Percentiles rank a stretch among this genome's conserved stretches.
These are phyloP conservation scores for Euphrasia confusa DNA, from an alignment of 257 asterid species.

Conservation along the genomic window DNA sequence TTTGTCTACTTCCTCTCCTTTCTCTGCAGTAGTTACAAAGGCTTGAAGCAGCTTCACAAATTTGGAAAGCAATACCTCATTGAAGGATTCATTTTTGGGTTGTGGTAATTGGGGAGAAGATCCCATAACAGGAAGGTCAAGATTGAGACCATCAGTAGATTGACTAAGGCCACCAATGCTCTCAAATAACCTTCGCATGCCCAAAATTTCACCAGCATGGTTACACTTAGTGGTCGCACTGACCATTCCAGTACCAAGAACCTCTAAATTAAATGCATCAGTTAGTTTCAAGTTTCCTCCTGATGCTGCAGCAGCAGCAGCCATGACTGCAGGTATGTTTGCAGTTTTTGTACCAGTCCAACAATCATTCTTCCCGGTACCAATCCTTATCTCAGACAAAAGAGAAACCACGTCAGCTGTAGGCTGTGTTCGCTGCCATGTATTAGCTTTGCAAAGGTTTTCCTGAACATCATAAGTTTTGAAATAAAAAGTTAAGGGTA, in stretches of 20 bases:
- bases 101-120: conserved; percentile 34
- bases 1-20: conserved; percentile 87
- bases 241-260: conserved; percentile 91
- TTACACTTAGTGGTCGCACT: conserved; percentile 96
- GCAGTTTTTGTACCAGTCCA: conserved; percentile 93
- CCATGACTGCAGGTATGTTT: conserved; percentile 82
- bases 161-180: conserved; percentile 66
- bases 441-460: conserved; percentile 86
- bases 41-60: conserved; percentile 82
- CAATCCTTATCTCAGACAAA: conserved; percentile 91
- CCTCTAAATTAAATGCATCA: conserved; percentile 94
- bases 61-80: conserved; percentile 67
- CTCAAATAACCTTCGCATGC: conserved; percentile 94
- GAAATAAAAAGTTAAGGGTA: conserved; percentile 19
- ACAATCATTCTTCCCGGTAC: conserved; percentile 93
- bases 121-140: conserved; percentile 40
- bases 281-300: conserved; percentile 87
- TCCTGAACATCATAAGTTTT: conserved; percentile 47
- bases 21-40: conserved; percentile 80
- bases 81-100: conserved; percentile 60
- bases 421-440: conserved; percentile 91
- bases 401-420: conserved; percentile 94
- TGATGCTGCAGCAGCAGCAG: conserved; percentile 98
- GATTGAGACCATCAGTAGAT: conserved; percentile 38
- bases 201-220: conserved; percentile 98